Evolutionary conservation across 139 green algal genomes (phyloP).

Genomic region (Micromonas commoda): DNA sequence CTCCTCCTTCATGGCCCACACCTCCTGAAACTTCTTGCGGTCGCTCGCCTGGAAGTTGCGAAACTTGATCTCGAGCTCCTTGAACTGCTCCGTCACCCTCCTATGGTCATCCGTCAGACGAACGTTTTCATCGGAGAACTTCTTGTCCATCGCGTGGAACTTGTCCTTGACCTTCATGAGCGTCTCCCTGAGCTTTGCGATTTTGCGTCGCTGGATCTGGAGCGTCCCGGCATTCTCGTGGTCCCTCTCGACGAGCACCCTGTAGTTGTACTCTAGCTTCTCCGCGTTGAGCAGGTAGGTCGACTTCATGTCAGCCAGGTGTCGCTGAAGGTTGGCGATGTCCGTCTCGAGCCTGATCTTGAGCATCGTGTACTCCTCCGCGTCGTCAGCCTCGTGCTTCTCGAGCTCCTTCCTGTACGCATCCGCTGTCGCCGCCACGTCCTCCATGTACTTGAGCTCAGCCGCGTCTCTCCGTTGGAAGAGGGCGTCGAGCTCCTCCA

Average conservation of each 20-base stretch:
- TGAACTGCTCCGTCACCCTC: conserved; percentile 77
- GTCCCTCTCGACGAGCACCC: conserved; percentile 63
- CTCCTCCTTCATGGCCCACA: conserved; percentile 65
- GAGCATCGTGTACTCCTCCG: conserved; percentile 76
- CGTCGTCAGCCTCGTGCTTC: conserved; percentile 52
- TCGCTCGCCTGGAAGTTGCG: conserved; percentile 63
- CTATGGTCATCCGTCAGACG: conserved; percentile 76
- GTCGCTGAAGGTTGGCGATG: conserved; percentile 74
- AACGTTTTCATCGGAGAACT: conserved; percentile 62
- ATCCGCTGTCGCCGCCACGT: conserved; percentile 33
- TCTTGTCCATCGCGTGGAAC: conserved; percentile 50
- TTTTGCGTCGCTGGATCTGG: conserved; percentile 77
- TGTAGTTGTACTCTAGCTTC: conserved; percentile 88
- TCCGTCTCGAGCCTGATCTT: conserved; percentile 75
- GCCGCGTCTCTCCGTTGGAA: conserved; percentile 49
- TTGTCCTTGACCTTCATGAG: conserved; percentile 57
- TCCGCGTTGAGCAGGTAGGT: conserved; percentile 79
- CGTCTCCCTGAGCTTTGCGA: conserved; percentile 63
- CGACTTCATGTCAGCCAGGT: conserved; percentile 71
- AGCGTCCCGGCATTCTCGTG: conserved; percentile 54
- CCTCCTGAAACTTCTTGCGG: conserved; percentile 41
- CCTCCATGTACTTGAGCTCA: conserved; percentile 51
- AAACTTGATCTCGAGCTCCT: conserved; percentile 59
- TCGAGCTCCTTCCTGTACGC: conserved; percentile 39
- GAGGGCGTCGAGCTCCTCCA: conserved; percentile 50